Evolutionary conservation across 768 basidiomycete species (phyloP).

Genomic region (Lepiota venenata): DNA sequence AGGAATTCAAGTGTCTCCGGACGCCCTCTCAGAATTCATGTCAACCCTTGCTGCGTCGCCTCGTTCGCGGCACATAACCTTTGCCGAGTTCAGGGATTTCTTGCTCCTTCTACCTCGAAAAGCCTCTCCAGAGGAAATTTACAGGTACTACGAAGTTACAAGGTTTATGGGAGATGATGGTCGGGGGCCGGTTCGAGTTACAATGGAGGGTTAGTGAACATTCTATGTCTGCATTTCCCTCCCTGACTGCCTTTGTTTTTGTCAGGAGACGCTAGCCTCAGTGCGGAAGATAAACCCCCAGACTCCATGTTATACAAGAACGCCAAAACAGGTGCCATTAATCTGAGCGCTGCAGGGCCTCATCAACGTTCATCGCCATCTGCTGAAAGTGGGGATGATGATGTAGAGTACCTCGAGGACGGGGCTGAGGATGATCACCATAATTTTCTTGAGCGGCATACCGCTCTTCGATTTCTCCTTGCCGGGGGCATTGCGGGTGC

Average conservation of each 20-base stretch:
- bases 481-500: constrained; percentile 96
- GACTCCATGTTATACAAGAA: constrained; percentile 20
- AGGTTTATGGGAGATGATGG: constrained; percentile 72
- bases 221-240: background rate
- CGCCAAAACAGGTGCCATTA: constrained; percentile 1
- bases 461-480: constrained; percentile 84
- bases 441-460: constrained; percentile 59
- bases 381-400: constrained; percentile 1
- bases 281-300: constrained; percentile 70
- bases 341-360: constrained; percentile 5
- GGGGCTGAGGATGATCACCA: constrained; percentile 48
- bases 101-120: constrained; percentile 82
- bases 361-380: constrained; percentile 13
- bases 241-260: background rate
- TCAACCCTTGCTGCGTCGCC: constrained; percentile 70
- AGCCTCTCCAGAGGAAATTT: constrained; percentile 82
- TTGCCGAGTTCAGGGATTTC: constrained; percentile 87
- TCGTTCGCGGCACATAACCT: constrained; percentile 66
- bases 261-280: constrained; percentile 74
- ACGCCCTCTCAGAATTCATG: constrained; percentile 81
- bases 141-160: constrained; percentile 71
- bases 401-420: constrained; percentile 28
- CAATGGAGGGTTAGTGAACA: constrained; percentile 76
- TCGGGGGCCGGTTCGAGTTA: constrained; percentile 74
- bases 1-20: constrained; percentile 72